Conservation (phyloP, 169 alveolate genomes). For the Plasmodium falciparum region DNA sequence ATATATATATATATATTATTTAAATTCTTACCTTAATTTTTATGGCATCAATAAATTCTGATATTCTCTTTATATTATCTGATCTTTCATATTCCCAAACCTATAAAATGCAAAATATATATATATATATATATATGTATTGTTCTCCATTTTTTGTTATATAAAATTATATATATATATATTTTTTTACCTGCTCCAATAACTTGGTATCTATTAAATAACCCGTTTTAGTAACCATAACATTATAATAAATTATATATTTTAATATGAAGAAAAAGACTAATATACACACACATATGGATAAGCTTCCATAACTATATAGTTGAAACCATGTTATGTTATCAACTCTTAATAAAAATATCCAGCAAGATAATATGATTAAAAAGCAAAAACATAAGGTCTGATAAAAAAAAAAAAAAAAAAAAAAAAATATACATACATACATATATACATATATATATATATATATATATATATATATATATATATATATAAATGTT, state of each 20-base stretch:
- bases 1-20: neutral
- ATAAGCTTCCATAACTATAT: slow-evolving; percentile 77
- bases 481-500: neutral
- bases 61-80: slow-evolving; percentile 72
- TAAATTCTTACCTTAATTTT: slow-evolving; percentile 47
- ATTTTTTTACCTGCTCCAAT: slow-evolving; percentile 76
- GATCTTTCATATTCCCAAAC: slow-evolving; percentile 77
- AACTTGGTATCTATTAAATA: slow-evolving; percentile 80
- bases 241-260: slow-evolving; percentile 71
- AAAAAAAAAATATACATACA: neutral
- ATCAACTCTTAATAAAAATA: slow-evolving; percentile 76
- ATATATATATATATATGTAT: neutral
- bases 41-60: slow-evolving; percentile 76
- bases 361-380: slow-evolving; percentile 81
- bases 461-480: neutral
- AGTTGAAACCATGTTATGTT: slow-evolving; percentile 80
- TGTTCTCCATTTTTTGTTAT: neutral
- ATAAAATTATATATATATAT: neutral
- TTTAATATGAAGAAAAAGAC: slow-evolving; percentile 69
- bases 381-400: slow-evolving; percentile 71
- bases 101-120: slow-evolving; percentile 20
- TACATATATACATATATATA: neutral
- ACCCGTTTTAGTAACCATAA: slow-evolving; percentile 80
- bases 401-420: slow-evolving; percentile 21
- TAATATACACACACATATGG: slow-evolving; percentile 70